Conservation (phyloP, 352 stramenopile genomes). For the Pythium aristosporum region DNA sequence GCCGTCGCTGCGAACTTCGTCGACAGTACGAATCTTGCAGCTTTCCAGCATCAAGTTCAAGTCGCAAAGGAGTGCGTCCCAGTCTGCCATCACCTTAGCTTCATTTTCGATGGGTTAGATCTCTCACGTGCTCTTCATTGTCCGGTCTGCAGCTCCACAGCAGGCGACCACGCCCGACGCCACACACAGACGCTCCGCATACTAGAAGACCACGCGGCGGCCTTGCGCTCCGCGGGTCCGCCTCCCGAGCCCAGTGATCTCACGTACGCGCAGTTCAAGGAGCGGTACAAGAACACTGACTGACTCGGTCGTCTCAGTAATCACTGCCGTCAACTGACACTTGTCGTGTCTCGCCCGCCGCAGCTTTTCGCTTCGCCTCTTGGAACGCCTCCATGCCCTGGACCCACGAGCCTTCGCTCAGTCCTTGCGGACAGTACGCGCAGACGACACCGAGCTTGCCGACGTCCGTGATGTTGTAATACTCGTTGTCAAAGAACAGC, state of each 20-base stretch:
- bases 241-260: constrained; percentile 9
- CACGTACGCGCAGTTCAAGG: constrained; percentile 16
- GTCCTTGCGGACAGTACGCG: constrained; percentile 72
- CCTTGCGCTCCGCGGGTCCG: not conserved
- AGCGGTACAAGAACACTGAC: not conserved
- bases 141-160: constrained; percentile 2
- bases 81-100: not conserved
- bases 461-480: constrained; percentile 76
- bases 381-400: constrained; percentile 75
- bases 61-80: constrained; percentile 9
- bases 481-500: constrained; percentile 97
- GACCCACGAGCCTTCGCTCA: constrained; percentile 65
- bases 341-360: not conserved
- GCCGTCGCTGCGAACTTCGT: constrained; percentile 27
- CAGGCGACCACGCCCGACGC: constrained; percentile 5
- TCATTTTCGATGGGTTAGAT: too few species aligned
- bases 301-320: constrained; percentile 8
- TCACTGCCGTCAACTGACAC: not conserved
- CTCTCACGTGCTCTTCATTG: not conserved
- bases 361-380: constrained; percentile 36
- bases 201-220: not conserved
- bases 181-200: constrained; percentile 5
- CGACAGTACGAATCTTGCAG: constrained; percentile 2
- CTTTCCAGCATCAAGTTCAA: not conserved
- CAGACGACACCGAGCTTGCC: constrained; percentile 69